Conservation (phyloP, 1,284 basidiomycete genomes). For the Ganoderma boninense region DNA sequence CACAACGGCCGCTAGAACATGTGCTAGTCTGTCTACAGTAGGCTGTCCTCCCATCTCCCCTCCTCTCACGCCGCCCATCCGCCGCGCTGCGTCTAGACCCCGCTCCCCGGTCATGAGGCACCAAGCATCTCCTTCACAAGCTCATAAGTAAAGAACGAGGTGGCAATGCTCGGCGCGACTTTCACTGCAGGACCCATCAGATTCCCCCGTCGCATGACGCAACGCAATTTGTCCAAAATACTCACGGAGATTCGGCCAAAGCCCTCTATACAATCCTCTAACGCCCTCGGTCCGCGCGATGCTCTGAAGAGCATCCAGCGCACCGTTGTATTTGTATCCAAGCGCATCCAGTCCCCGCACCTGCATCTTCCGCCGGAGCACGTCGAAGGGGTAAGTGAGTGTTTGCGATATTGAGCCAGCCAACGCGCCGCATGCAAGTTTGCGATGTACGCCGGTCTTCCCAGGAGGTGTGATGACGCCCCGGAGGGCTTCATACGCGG, state of each 20-base stretch:
- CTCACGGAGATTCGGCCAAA: slow-evolving; percentile 93
- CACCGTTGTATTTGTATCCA: slow-evolving; percentile 78
- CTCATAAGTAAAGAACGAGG: slow-evolving; percentile 85
- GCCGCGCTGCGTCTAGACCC: slow-evolving; percentile 13
- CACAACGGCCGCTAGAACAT: slow-evolving; percentile 20
- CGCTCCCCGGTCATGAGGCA: slow-evolving; percentile 35
- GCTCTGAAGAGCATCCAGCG: slow-evolving; percentile 75
- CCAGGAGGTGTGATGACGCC: slow-evolving; percentile 81
- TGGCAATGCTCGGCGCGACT: slow-evolving; percentile 92
- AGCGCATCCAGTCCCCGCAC: slow-evolving; percentile 85
- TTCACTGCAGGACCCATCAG: slow-evolving; percentile 64
- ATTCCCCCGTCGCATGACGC: slow-evolving; percentile 19
- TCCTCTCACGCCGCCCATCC: slow-evolving; percentile 15
- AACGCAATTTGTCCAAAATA: slow-evolving; percentile 36
- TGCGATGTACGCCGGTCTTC: slow-evolving; percentile 67
- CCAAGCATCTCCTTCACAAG: slow-evolving; percentile 59
- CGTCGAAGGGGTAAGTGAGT: slow-evolving; percentile 96
- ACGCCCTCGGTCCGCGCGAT: slow-evolving; percentile 82
- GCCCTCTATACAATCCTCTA: slow-evolving; percentile 82
- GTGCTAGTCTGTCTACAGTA: slow-evolving; percentile 32
- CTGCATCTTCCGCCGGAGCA: slow-evolving; percentile 95
- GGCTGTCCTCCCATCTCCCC: slow-evolving; percentile 18
- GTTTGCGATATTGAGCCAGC: slow-evolving; percentile 91
- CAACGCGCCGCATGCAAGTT: slow-evolving; percentile 79
- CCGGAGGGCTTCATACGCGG: slow-evolving; percentile 79